Percentiles rank a stretch among this genome's conserved stretches.
Conservation (phyloP, 2,329 filamentous ascomycete species). For the Aspergillus sp. region DNA sequence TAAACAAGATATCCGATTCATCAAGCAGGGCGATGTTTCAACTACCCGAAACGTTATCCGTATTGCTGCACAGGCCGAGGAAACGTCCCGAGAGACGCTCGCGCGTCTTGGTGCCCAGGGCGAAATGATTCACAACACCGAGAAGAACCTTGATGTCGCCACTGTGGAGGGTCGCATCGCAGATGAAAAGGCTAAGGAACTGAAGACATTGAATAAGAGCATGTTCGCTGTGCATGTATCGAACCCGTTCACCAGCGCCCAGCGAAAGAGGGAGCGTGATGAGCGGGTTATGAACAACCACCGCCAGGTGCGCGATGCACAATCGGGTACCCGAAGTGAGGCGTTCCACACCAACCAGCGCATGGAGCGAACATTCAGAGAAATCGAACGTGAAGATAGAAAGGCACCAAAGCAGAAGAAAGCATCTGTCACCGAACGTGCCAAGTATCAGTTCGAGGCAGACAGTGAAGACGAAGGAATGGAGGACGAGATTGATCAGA, state of each 20-base stretch:
- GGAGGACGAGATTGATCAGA: constrained; percentile 69
- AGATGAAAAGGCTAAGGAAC: constrained; percentile 75
- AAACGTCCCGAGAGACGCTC: constrained; percentile 70
- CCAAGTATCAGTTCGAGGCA: constrained; percentile 78
- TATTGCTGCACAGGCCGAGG: constrained; percentile 67
- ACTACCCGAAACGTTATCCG: constrained; percentile 69
- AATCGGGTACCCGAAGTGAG: constrained; percentile 56
- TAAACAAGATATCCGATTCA: constrained; percentile 71
- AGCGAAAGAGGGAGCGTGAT: constrained; percentile 64
- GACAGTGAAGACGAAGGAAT: constrained; percentile 69
- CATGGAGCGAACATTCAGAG: constrained; percentile 64
- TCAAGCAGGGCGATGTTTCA: constrained; percentile 76
- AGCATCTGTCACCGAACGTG: constrained; percentile 58
- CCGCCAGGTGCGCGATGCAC: constrained; percentile 54
- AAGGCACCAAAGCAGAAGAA: constrained; percentile 53
- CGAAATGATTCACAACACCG: constrained; percentile 77
- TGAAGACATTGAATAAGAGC: constrained; percentile 81
- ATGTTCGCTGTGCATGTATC: constrained; percentile 85
- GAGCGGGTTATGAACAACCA: constrained; percentile 68
- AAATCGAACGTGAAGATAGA: constrained; percentile 55
- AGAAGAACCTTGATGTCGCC: constrained; percentile 78
- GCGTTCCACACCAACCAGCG: constrained; percentile 57
- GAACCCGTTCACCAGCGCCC: constrained; percentile 74
- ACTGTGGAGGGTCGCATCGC: constrained; percentile 73
- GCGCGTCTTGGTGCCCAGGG: constrained; percentile 74